Evolutionary conservation across 345 rosid species (phyloP).

Genomic region (Anastatica hierochuntica): DNA sequence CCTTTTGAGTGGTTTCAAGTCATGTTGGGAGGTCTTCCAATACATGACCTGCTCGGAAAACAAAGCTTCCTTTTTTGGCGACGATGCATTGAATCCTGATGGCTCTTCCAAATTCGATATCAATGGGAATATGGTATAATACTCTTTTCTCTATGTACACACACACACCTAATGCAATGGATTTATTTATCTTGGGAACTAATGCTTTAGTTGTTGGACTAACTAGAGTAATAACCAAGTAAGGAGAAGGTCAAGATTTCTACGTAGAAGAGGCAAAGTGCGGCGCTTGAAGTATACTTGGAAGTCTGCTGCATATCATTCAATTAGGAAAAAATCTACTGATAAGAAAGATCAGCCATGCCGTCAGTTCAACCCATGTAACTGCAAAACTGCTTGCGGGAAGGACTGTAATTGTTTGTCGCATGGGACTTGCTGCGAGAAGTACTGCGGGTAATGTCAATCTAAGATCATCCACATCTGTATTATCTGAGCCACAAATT

Average conservation of each 20-base stretch:
- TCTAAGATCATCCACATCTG: conserved; percentile 1
- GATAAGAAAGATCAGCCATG: conserved; percentile 99
- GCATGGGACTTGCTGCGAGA: conserved; percentile 98
- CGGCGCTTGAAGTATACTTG: conserved; percentile 98
- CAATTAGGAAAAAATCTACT: conserved; percentile 78
- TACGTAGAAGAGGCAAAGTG: conserved; percentile 91
- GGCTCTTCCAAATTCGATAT: conserved; percentile 77
- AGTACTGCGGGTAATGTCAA: conserved; percentile 89
- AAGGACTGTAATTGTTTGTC: conserved; percentile 86
- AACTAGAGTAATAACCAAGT: conserved; percentile 64
- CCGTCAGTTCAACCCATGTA: conserved; percentile 95
- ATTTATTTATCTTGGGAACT: neutral
- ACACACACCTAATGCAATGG: neutral
- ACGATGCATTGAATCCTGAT: conserved; percentile 58
- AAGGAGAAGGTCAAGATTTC: conserved; percentile 87
- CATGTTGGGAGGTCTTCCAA: conserved; percentile 85
- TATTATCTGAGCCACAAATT: neutral
- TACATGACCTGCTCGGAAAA: conserved; percentile 68
- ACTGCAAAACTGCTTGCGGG: conserved; percentile 85
- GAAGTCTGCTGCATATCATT: conserved; percentile 99
- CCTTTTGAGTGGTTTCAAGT: conserved; percentile 81
- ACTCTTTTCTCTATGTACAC: conserved; percentile 8
- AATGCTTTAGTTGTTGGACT: conserved; percentile 13
- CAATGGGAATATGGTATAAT: conserved; percentile 55
- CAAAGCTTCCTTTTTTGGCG: conserved; percentile 47